These are phyloP conservation scores for Rhodotorula diobovata DNA, from an alignment of 768 basidiomycete species.

Conservation along the genomic window DNA sequence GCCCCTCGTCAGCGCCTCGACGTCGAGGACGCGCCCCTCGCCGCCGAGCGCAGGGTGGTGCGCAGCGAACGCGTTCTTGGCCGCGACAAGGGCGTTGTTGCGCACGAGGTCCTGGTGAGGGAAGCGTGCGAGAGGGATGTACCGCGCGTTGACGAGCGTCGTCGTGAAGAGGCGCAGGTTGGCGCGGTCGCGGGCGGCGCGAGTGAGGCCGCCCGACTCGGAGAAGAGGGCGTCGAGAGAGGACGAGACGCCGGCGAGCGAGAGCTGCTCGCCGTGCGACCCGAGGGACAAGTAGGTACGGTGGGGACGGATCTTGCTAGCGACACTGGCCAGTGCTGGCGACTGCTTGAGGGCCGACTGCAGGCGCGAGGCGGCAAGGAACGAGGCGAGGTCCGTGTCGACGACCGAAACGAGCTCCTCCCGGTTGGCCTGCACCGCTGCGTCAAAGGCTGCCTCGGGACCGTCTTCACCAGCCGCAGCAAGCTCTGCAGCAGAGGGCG, in stretches of 20 bases:
- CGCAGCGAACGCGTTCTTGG: conserved; percentile 13
- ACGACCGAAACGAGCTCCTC: conserved; percentile 21
- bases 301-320: conserved; percentile 11
- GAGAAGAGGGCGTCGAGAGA: conserved; percentile 29
- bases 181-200: background rate
- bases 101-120: conserved; percentile 37
- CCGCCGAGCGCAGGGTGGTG: conserved; percentile 5
- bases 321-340: background rate
- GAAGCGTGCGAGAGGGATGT: conserved; percentile 36
- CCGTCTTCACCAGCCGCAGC: background rate
- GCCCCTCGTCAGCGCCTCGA: conserved; percentile 26
- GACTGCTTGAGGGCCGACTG: no score
- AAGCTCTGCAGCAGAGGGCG: background rate
- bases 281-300: conserved; percentile 35
- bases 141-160: conserved; percentile 26
- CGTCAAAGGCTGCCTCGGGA: background rate
- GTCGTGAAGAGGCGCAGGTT: conserved; percentile 34
- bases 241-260: conserved; percentile 6
- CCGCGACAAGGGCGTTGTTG: conserved; percentile 28
- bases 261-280: conserved; percentile 27
- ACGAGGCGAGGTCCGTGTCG: conserved; percentile 13
- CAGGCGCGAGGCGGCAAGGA: background rate
- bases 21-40: conserved; percentile 18
- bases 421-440: conserved; percentile 7
- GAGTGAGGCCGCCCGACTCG: conserved; percentile 1